phyloP scores from a whole-genome alignment of 2,329 filamentous ascomycete genomes.

The Cryoendolithus antarcticus region DNA sequence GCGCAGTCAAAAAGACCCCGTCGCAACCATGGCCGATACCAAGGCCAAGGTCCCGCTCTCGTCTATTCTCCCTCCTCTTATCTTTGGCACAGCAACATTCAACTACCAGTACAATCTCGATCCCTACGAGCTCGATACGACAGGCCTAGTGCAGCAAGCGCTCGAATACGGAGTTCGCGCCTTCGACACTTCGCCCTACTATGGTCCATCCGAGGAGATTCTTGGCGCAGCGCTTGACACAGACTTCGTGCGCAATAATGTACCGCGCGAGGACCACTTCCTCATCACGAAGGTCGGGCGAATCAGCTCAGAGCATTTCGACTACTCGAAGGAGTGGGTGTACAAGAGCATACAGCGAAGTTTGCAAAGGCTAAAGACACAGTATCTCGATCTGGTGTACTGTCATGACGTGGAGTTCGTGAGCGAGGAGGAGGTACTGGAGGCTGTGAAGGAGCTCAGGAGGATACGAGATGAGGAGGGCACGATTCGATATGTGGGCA shows the following conservation, averaged over 20 bases:
- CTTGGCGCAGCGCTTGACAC: constrained; percentile 50
- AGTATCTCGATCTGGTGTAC: constrained; percentile 66
- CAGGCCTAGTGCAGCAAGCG: constrained; percentile 56
- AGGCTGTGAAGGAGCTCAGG: constrained; percentile 53
- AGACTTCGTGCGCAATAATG: constrained; percentile 43
- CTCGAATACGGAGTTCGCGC: constrained; percentile 59
- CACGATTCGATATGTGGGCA: constrained; percentile 70
- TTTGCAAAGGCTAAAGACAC: constrained; percentile 50
- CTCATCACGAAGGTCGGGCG: constrained; percentile 68
- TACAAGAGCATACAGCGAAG: constrained; percentile 53
- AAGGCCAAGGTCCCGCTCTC: constrained; percentile 41
- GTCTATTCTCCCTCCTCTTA: constrained; percentile 60
- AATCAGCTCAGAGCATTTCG: constrained; percentile 51
- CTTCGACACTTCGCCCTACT: constrained; percentile 86
- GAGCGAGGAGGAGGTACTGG: constrained; percentile 47
- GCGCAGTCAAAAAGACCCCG: no score
- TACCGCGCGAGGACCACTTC: constrained; percentile 48
- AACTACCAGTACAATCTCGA: constrained; percentile 71
- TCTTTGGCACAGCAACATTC: constrained; percentile 80
- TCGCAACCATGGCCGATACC: constrained; percentile 8
- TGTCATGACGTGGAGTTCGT: constrained; percentile 76
- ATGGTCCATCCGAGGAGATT: constrained; percentile 71
- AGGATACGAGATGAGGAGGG: constrained; percentile 60
- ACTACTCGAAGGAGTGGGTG: constrained; percentile 58
- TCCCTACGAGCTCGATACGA: constrained; percentile 56